phyloP scores from a whole-genome alignment of 352 stramenopile species.

The Nothophytophthora sp. region DNA sequence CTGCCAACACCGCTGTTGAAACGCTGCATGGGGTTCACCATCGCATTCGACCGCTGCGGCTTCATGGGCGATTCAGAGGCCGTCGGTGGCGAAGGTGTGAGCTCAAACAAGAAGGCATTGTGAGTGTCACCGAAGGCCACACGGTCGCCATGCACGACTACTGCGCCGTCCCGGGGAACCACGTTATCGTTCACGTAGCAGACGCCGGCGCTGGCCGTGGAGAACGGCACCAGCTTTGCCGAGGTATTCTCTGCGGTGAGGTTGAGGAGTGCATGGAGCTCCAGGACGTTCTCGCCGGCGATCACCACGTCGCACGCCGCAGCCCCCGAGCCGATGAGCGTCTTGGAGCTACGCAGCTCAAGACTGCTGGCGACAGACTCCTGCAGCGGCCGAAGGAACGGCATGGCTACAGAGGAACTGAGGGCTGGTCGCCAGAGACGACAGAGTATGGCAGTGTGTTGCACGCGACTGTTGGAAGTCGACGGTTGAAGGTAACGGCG shows the following conservation, averaged over 20 bases:
- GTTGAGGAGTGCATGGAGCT: constrained; percentile 61
- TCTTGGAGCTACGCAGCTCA: constrained; percentile 65
- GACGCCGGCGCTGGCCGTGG: constrained; percentile 21
- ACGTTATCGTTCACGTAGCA: constrained; percentile 57
- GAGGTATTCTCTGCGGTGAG: constrained; percentile 35
- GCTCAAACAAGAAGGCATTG: constrained; percentile 58
- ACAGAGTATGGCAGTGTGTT: not conserved
- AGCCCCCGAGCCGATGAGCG: constrained; percentile 44
- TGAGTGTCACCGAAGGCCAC: constrained; percentile 46
- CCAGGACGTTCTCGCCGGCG: constrained; percentile 32
- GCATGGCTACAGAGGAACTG: constrained; percentile 37
- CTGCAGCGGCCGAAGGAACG: constrained; percentile 37
- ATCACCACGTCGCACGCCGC: constrained; percentile 68
- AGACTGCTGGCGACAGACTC: constrained; percentile 3
- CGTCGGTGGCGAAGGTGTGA: constrained; percentile 22
- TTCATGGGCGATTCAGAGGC: not conserved
- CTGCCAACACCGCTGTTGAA: constrained; percentile 1
- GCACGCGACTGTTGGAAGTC: constrained; percentile 19
- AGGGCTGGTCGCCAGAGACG: no score
- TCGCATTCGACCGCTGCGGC: constrained; percentile 5
- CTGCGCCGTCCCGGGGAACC: constrained; percentile 37
- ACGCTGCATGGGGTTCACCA: constrained; percentile 6
- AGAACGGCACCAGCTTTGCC: constrained; percentile 59
- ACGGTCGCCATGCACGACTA: constrained; percentile 62
- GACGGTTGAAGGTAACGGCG: no score